phyloP scores from a whole-genome alignment of 192 early-diverging fungal species.

The Phlyctochytrium arcticum region DNA sequence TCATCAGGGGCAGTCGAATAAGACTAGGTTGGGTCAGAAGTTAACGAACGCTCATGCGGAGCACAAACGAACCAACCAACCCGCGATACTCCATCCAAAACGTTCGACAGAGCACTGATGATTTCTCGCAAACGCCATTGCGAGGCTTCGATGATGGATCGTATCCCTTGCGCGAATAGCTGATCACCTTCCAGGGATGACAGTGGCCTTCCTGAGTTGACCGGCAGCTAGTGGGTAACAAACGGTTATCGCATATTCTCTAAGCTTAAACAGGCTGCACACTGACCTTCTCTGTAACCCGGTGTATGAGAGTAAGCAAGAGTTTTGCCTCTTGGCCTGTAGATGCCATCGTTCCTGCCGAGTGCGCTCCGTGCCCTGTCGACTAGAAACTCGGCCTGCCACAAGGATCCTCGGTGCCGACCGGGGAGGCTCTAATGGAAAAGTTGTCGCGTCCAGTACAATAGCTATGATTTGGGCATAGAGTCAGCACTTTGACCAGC shows the following conservation, averaged over 20 bases:
- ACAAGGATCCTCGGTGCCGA: no score
- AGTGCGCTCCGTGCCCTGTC: no score
- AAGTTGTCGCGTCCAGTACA: no score
- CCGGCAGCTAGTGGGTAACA: slow-evolving; percentile 59
- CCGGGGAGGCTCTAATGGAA: no score
- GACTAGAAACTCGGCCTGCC: no score
- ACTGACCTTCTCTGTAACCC: slow-evolving; percentile 15
- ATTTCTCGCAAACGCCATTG: slow-evolving; percentile 69
- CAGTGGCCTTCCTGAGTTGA: slow-evolving; percentile 62
- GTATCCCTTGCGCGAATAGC: slow-evolving; percentile 73
- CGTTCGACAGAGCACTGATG: slow-evolving; percentile 58
- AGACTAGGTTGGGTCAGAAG: slow-evolving; percentile 6
- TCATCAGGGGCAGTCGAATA: slow-evolving; percentile 31
- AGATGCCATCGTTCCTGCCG: background rate
- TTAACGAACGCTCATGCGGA: background rate
- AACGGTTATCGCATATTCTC: no score
- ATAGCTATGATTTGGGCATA: no score
- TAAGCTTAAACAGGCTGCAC: no score
- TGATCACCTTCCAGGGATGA: slow-evolving; percentile 69
- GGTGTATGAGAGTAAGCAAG: background rate
- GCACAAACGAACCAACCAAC: slow-evolving; percentile 35
- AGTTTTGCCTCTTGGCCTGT: background rate
- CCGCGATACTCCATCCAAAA: slow-evolving; percentile 70
- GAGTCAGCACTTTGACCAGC: no score
- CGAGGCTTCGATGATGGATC: slow-evolving; percentile 71